Base-by-base conservation (phyloP, 441 rosid genomes). In the Breynia disticha region DNA sequence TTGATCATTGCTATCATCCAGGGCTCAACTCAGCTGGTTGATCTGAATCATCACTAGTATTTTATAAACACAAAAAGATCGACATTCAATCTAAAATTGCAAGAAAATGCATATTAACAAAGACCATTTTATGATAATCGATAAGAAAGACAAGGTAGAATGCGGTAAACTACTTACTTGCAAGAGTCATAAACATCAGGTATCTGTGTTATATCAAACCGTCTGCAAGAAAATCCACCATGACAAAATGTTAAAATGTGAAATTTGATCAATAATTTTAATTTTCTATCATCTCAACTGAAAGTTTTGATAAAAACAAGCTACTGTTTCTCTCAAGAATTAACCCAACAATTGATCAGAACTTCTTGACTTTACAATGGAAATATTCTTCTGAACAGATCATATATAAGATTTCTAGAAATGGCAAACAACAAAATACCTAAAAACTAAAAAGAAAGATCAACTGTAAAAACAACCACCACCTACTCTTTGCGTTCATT, bases 141-240 rank as follows among this genome's bases (percentile, higher is more conserved):
- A 9, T 28, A 28, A 9, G 8, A 28, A 28, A 4, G 8, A 28
- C 35, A 28, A 28, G 35, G 35, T 2, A 28, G 35, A 28, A 4
- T 61, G 7, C 57, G 46, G 51, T 44, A 16, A 80, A 28, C 35
- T 28, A 41, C 99, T 87, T 80, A 94, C 99, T 94, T 94, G 99
- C 97, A 90, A 12, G 99, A 95, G 80, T 95, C 99, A 55, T 95
- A 95, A 62, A 95, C 84, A 69, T 95, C 99, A 19, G 99, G 99
- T 72, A 95, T 95, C 74, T 95, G 99, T 5, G 99, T 95, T 65
- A 90, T 81, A 65, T 95, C 98, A 80, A 84, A 95, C 55, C 96
- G 91, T 55, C 99, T 93, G 97, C 88, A 86, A 52, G 39, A 46
- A 53, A 75, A 72, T 54, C 35, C 35, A 55, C 11, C n/a, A 39